phyloP scores from a whole-genome alignment of 371 early-diverging fungal genomes.

The Smittium culicis region DNA sequence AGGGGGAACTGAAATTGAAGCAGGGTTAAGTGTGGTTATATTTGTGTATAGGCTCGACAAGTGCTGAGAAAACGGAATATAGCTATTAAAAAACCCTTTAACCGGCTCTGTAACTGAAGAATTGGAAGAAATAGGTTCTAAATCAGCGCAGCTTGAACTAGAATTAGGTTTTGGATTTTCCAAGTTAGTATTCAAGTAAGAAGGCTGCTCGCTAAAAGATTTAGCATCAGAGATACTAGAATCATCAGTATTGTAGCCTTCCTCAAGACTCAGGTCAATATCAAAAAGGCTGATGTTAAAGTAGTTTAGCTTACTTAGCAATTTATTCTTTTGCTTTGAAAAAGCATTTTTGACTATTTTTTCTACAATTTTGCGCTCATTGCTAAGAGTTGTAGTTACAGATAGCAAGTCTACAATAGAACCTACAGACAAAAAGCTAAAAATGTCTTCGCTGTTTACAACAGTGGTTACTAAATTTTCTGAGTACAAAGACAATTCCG shows the following conservation, averaged over 20 bases:
- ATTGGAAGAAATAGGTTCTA: too few species aligned
- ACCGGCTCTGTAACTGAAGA: too few species aligned
- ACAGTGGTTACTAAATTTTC: conserved; percentile 56
- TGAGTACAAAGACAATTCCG: conserved; percentile 49
- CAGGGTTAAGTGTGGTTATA: too few species aligned
- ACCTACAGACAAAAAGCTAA: conserved; percentile 56
- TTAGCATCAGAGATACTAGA: too few species aligned
- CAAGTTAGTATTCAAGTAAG: too few species aligned
- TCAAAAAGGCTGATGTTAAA: conserved; percentile 23
- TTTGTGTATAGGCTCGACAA: too few species aligned
- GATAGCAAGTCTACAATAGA: conserved; percentile 56
- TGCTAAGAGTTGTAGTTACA: conserved; percentile 45
- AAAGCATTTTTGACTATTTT: conserved; percentile 51
- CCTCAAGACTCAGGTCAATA: conserved; percentile 8
- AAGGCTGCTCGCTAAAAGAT: too few species aligned
- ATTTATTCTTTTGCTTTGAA: conserved; percentile 17
- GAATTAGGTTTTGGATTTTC: too few species aligned
- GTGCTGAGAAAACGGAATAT: too few species aligned
- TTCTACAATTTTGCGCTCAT: conserved; percentile 50
- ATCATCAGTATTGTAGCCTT: conserved; percentile 12
- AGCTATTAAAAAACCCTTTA: too few species aligned
- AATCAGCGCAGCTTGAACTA: too few species aligned
- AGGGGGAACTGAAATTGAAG: too few species aligned
- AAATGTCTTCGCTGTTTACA: conserved; percentile 55
- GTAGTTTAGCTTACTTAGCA: conserved; percentile 16